Evolutionary conservation across 768 basidiomycete genomes (phyloP), one percentile per base, ranked within the genome.

Genomic region (Tylopilus plumbeoviolaceoides): DNA sequence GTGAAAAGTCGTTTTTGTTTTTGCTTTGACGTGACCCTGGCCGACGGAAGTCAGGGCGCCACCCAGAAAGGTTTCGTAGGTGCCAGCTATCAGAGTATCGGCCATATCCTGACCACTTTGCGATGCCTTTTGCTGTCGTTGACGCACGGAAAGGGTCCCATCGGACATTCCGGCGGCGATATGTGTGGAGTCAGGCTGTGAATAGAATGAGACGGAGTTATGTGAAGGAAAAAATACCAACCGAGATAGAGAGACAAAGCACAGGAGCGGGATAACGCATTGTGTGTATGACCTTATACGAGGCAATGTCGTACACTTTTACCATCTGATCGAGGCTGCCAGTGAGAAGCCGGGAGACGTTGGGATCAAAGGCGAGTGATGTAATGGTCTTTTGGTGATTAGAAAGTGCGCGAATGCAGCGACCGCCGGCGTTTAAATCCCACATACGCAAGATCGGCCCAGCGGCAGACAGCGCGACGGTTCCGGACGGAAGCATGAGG

Each of bases 331-430:
- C 97, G 56, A 99, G 75, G 40, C 90, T 84, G 28, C 93, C 97
- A 1, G 91, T 92, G 43, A 99, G 75, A 2, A 98, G 78, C 35
- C 94, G 81, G 59, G 83, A 81, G 25, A 88, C 84, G 46, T 75
- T 79, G 28, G 87, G 64, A 65, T 92, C 86, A 69, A 95, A 92
- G 1, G 91, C 75, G 40, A 97, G 77, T 15, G 91, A 81, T 0
- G 95, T 98, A 51, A 99, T 82, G 3, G 97, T 94, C 74, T 99
- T 99, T 72, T 98, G 95, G 67, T 99, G 97, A 73, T 98, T 98
- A 33, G 93, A 95, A 57, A 98, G 66, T 10, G 97, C 95, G 44
- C 89, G 82, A 4, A 89, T 78, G 70, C 95, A 98, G 41, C 87
- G 83, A 14, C 91, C 92, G 12, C 92, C 92, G 0, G 90, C 89